phyloP scores from a whole-genome alignment of 139 green algal genomes.

The Haematococcus sp. region DNA sequence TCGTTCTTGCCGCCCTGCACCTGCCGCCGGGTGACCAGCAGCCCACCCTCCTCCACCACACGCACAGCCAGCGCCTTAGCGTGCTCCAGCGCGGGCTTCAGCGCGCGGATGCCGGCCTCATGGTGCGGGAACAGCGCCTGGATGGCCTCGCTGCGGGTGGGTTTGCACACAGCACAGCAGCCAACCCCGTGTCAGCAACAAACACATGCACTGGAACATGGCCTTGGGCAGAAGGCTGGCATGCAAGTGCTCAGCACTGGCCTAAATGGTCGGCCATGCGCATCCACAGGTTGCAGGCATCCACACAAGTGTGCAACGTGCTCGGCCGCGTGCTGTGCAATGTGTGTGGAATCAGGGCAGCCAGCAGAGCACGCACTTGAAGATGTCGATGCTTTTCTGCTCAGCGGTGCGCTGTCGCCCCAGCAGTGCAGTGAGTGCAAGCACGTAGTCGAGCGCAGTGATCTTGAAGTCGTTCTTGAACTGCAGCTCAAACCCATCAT shows the following conservation, averaged over 20 bases:
- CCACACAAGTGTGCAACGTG: too few species aligned
- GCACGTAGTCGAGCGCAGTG: constrained; percentile 19
- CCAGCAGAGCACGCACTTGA: constrained; percentile 29
- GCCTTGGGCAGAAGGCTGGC: too few species aligned
- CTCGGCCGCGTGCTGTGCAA: too few species aligned
- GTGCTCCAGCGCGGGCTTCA: not conserved
- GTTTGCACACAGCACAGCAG: too few species aligned
- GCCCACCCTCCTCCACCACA: constrained; percentile 4
- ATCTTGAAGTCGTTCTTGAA: constrained; percentile 40
- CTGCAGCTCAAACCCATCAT: constrained; percentile 16
- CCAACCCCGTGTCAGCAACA: too few species aligned
- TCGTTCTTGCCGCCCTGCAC: constrained; percentile 3
- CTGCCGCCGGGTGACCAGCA: constrained; percentile 1
- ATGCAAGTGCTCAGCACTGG: too few species aligned
- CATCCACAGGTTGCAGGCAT: too few species aligned
- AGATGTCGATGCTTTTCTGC: constrained; percentile 13
- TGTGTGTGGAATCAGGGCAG: too few species aligned
- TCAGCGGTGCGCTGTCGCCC: not conserved
- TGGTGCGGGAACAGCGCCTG: not conserved
- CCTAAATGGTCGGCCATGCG: too few species aligned
- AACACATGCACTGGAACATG: too few species aligned
- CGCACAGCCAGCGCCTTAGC: not conserved
- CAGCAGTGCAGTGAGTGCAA: constrained; percentile 27
- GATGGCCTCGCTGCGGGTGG: not conserved
- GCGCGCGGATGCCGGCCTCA: not conserved